Conservation (phyloP, 1,284 basidiomycete species). For the Wallemia hederae region DNA sequence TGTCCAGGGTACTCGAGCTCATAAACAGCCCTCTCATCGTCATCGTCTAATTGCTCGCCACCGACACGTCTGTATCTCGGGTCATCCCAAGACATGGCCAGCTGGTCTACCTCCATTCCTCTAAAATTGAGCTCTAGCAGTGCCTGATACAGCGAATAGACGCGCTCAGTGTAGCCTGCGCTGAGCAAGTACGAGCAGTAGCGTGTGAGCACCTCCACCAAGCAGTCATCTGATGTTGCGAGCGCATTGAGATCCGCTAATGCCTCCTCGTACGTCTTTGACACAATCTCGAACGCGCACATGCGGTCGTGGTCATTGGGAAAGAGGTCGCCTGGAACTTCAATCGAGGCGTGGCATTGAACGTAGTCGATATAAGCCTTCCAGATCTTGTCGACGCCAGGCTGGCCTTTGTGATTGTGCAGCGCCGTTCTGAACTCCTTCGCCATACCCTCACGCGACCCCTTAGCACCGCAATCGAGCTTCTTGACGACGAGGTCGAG, state of each 20-base stretch:
- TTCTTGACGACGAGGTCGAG: neutral
- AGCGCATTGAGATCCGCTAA: neutral
- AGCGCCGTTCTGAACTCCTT: neutral
- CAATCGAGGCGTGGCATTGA: neutral
- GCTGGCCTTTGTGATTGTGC: neutral
- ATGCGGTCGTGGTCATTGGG: neutral
- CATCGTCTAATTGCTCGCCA: neutral
- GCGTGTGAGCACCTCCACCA: neutral
- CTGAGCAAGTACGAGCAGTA: neutral
- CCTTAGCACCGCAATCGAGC: neutral
- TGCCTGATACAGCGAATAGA: neutral
- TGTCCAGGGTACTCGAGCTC: neutral
- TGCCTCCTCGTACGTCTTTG: neutral
- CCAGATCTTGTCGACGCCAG: neutral
- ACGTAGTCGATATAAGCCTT: neutral
- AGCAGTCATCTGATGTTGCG: neutral
- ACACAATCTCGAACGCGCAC: neutral
- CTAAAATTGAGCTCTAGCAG: neutral
- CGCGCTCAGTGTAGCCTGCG: neutral
- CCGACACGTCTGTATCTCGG: neutral
- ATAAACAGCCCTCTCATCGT: neutral
- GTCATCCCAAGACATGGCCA: neutral
- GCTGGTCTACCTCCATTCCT: neutral
- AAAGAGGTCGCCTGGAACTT: neutral
- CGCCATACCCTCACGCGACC: neutral